phyloP scores from a whole-genome alignment of 75 land plant genomes.

The Selaginella tamariscina region DNA sequence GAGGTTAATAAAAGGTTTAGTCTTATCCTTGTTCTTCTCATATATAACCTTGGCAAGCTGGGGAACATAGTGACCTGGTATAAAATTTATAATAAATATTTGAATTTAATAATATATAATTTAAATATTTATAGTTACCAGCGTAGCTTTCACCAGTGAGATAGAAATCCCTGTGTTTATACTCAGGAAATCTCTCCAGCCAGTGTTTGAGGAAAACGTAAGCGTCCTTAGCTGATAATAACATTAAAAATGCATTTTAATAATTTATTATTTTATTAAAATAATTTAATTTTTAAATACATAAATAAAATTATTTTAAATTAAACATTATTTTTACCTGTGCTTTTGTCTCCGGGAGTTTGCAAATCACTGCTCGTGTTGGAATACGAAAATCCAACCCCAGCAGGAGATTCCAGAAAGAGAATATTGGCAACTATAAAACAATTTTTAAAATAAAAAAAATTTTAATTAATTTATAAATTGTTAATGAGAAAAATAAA shows the following conservation, averaged over 20 bases:
- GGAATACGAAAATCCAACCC: neutral
- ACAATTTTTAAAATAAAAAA: too few relatives aligned
- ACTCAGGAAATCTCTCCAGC: conserved; percentile 76
- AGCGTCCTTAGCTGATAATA: conserved; percentile 53
- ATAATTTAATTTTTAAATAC: too few relatives aligned
- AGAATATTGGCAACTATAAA: neutral
- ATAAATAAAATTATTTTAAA: too few relatives aligned
- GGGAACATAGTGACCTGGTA: conserved; percentile 44
- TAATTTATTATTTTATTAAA: too few relatives aligned
- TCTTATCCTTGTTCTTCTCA: conserved; percentile 23
- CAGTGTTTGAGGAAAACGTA: conserved; percentile 51
- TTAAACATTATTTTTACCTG: neutral
- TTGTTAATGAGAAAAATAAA: too few relatives aligned
- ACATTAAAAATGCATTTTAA: neutral
- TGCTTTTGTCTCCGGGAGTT: neutral
- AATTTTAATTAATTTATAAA: too few relatives aligned
- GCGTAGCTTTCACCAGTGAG: conserved; percentile 91
- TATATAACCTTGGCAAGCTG: conserved; percentile 42
- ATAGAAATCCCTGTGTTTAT: conserved; percentile 75
- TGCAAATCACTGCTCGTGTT: neutral
- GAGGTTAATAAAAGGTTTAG: conserved; percentile 39
- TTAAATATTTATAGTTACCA: too few relatives aligned
- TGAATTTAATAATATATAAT: too few relatives aligned
- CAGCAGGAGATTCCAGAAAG: neutral
- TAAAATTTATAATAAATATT: neutral